Conservation (phyloP, 495 filamentous ascomycete genomes). For the Annulohypoxylon maeteangense region DNA sequence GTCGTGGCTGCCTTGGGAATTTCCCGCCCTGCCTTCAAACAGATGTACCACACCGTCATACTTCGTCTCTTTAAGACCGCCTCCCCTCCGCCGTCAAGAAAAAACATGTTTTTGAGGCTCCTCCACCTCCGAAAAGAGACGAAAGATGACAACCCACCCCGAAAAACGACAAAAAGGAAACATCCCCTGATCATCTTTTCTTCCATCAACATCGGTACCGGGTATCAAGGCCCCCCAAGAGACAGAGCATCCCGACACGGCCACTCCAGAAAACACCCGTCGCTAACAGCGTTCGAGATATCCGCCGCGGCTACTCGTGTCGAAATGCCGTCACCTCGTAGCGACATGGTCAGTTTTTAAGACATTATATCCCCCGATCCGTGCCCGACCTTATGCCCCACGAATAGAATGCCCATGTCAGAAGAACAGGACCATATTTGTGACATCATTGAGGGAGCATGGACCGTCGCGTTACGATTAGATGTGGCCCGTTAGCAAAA, state of each 20-base stretch:
- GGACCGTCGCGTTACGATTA: conserved; percentile 16
- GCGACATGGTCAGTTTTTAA: conserved; percentile 26
- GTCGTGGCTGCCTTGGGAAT: conserved; percentile 5
- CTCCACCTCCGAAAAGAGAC: conserved; percentile 28
- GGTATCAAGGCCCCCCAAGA: conserved; percentile 24
- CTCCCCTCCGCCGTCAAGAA: background rate
- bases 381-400: conserved; percentile 14
- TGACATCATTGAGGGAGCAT: conserved; percentile 20
- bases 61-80: conserved; percentile 20
- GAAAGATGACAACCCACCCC: conserved; percentile 28
- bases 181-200: conserved; percentile 11
- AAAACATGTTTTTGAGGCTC: background rate
- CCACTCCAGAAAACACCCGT: conserved; percentile 4
- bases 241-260: background rate
- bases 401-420: conserved; percentile 8
- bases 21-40: conserved; percentile 3
- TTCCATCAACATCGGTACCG: conserved; percentile 18
- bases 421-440: conserved; percentile 33
- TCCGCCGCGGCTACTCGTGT: background rate
- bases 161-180: conserved; percentile 38
- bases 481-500: conserved; percentile 25
- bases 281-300: conserved; percentile 1
- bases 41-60: conserved; percentile 29
- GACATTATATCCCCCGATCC: conserved; percentile 39
- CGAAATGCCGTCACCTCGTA: conserved; percentile 18